phyloP scores from a whole-genome alignment of 192 early-diverging fungal species.

The Linnemannia hyalina region DNA sequence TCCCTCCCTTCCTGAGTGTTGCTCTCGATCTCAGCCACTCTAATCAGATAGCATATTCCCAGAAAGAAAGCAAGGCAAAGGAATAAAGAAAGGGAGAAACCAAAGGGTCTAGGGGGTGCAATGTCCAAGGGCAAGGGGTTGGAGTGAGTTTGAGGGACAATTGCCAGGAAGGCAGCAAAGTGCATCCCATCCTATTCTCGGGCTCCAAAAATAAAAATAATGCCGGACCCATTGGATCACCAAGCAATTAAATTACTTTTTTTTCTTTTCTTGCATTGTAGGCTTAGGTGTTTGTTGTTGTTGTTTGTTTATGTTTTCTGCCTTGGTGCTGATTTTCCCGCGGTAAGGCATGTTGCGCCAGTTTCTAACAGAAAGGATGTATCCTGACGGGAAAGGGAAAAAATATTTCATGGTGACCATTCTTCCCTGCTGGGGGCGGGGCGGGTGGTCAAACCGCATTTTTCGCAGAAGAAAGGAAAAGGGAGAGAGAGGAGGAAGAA shows the following conservation, averaged over 20 bases:
- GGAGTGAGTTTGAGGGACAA: neutral
- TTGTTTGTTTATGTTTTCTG: neutral
- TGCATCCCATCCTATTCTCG: neutral
- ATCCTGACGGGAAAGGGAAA: neutral
- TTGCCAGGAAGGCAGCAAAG: neutral
- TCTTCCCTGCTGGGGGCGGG: neutral
- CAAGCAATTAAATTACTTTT: neutral
- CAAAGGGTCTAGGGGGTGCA: neutral
- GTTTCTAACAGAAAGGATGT: neutral
- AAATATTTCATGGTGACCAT: neutral
- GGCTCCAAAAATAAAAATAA: neutral
- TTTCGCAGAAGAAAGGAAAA: neutral
- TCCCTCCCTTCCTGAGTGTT: neutral
- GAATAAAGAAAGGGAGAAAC: neutral
- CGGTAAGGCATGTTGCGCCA: neutral
- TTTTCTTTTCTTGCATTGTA: neutral
- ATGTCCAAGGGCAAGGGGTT: neutral
- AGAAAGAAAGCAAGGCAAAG: neutral
- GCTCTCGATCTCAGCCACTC: neutral
- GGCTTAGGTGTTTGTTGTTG: neutral
- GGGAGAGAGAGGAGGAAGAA: neutral
- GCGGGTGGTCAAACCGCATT: neutral
- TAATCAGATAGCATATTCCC: neutral
- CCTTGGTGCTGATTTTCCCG: neutral
- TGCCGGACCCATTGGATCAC: neutral